Base-by-base conservation (phyloP, 1,284 basidiomycete species). In the Sanghuangporus weigelae region DNA sequence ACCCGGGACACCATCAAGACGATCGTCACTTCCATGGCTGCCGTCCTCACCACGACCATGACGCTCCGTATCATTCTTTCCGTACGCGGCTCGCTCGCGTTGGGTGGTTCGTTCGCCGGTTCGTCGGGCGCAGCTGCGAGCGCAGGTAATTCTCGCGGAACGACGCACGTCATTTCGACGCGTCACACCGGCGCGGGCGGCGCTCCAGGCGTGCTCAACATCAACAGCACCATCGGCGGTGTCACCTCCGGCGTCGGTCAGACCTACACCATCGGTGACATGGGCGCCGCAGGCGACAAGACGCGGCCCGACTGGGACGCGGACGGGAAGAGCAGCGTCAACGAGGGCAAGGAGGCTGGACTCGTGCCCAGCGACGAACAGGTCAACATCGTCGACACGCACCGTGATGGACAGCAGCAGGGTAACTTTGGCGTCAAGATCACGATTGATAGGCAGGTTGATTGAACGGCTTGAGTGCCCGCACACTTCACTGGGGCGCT, bases 31-130 rank as follows among this genome's bases (percentile, higher is more conserved):
- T 84, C 83, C 73, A 92, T 93, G 87, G 82, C 90, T 1, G 89
- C 87, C 10, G 90, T 92, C 26, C 83, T 92, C 65, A 92, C 90
- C 35, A 85, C 89, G 40, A 89, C 90, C 11, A 92, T 92, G 90
- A 84, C 86, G 31, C 84, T 92, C 69, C 89, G 90, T 68, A 91
- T 93, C 77, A 81, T 93, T 68, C 86, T 93, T 68, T 82, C 83
- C 66, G 86, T 92, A 60, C 86, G 87, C 61, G 90, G 90, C 44
- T 75, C 83, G 12, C 87, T 92, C 71, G 79, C 76, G 26, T 73
- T 81, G 38, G 90, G 90, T 46, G 90, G 90, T 19, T 78, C 80
- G 40, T 92, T 90, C 72, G 80, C 85, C 10, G 76, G 73, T 67
- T 72, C 78, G 35, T 73, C 77, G 19, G 74, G 74, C 59, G 71